Base-by-base conservation (phyloP, 2,329 filamentous ascomycete species). In the Clonostachys byssicola region DNA sequence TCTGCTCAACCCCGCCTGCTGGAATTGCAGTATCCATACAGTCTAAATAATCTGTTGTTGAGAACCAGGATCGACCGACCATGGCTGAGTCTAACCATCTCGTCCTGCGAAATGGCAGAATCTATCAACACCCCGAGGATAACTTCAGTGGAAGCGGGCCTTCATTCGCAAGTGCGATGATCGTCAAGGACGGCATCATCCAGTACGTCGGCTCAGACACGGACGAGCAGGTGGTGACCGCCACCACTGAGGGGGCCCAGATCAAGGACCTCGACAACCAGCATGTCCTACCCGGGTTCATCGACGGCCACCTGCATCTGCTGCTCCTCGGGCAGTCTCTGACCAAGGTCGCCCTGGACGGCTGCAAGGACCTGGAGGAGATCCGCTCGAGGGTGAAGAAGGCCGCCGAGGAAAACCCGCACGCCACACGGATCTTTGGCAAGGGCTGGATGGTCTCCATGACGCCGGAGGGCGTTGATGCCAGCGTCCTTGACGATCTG, bases 231-330 rank as follows among this genome's bases (percentile, higher is more conserved):
- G 56, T 60, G 4, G 38, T 47, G 3, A 45, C 52, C 2, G 65
- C 62, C 5, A 56, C 53, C 35, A 46, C 51, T 5, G 49, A 50
- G 4, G 62, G 57, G 14, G 57, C 56, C 23, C 35, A 42, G 9
- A 40, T 55, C 16, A 52, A 55, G 30, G 59, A 70, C 34, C 46
- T 71, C 4, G 45, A 44, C 2, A 64, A 66, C 2, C 57, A 56
- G 18, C 68, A 66, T 2, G 62, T 81, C 4, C 63, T 81, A 2
- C 78, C 78, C 0, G 72, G 77, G 13, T 81, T 82, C 61, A 73
- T 81, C 38, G 78, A 82, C 49, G 77, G 75, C 6, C 78, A 82
- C 50, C 70, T 80, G 60, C 78, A 82, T 54, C 66, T 82, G 10
- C 65, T 81, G 0, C 64, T 77, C 10, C 65, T 80, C 1, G 78